Evolutionary conservation across 139 green algal genomes (phyloP).

Genomic region (Asterochloris erici): DNA sequence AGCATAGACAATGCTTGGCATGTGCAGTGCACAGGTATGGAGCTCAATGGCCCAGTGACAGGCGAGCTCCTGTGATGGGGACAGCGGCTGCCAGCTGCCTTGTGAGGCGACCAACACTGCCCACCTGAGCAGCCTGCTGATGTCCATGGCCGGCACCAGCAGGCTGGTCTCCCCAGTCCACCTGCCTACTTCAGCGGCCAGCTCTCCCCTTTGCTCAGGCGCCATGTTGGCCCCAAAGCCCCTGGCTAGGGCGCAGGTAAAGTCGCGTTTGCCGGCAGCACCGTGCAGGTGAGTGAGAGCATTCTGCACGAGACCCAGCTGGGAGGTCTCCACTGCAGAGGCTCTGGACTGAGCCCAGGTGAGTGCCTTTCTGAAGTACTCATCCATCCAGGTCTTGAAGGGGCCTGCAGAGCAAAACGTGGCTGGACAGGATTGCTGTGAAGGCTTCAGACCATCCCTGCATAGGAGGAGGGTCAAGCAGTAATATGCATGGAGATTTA

Average conservation of each 20-base stretch:
- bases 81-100: background rate
- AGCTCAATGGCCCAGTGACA: background rate
- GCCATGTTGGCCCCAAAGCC: slow-evolving; percentile 58
- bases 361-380: slow-evolving; percentile 45
- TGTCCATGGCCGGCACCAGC: background rate
- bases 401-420: slow-evolving; percentile 15
- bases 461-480: too few species aligned
- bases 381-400: slow-evolving; percentile 30
- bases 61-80: background rate
- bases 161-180: slow-evolving; percentile 13
- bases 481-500: too few species aligned
- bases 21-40: background rate
- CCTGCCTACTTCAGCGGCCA: slow-evolving; percentile 41
- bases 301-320: slow-evolving; percentile 26
- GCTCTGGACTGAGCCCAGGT: slow-evolving; percentile 37
- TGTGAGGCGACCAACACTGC: background rate
- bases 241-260: slow-evolving; percentile 43
- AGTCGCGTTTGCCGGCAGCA: slow-evolving; percentile 34
- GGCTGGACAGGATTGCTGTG: too few species aligned
- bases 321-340: slow-evolving; percentile 47
- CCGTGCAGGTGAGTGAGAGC: slow-evolving; percentile 45
- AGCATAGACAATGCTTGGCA: background rate
- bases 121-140: background rate
- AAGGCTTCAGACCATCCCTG: too few species aligned
- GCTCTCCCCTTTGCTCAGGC: slow-evolving; percentile 27